Conservation (phyloP, 1,284 basidiomycete species). For the Ceratobasidium theobromae region DNA sequence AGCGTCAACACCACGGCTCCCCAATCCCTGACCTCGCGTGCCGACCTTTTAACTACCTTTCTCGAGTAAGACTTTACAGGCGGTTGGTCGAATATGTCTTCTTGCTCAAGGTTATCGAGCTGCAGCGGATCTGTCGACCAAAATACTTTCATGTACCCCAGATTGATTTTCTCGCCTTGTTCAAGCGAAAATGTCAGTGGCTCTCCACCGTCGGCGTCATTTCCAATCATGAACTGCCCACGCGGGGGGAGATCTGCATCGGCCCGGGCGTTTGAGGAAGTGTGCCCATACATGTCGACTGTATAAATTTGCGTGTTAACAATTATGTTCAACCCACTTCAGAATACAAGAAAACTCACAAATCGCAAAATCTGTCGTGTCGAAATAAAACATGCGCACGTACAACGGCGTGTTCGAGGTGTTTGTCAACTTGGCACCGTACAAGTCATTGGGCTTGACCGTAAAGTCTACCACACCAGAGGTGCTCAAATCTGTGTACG, state of each 20-base stretch:
- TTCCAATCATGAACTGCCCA: conserved; percentile 5
- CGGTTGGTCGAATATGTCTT: conserved; percentile 1
- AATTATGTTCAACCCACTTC: background rate
- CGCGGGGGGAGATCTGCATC: conserved; percentile 5
- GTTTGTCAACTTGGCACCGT: conserved; percentile 48
- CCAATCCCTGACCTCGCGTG: background rate
- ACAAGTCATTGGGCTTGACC: conserved; percentile 44
- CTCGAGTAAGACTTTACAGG: background rate
- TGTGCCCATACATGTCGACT: conserved; percentile 1
- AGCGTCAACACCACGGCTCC: no score
- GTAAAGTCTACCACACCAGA: no score
- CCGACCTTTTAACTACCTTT: conserved; percentile 13
- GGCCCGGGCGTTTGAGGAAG: background rate
- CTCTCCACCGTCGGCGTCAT: background rate
- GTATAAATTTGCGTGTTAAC: background rate
- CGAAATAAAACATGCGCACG: conserved; percentile 53
- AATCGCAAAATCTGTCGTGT: conserved; percentile 50
- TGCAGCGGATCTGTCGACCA: conserved; percentile 27
- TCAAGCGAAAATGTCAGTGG: background rate
- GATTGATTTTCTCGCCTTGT: background rate
- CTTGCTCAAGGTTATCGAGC: background rate
- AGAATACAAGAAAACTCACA: no score
- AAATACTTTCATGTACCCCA: conserved; percentile 26
- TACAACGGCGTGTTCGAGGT: conserved; percentile 49
- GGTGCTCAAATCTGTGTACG: no score